Evolutionary conservation across 108 stramenopile species (phyloP).

Genomic region (Parietichytrium sp.): DNA sequence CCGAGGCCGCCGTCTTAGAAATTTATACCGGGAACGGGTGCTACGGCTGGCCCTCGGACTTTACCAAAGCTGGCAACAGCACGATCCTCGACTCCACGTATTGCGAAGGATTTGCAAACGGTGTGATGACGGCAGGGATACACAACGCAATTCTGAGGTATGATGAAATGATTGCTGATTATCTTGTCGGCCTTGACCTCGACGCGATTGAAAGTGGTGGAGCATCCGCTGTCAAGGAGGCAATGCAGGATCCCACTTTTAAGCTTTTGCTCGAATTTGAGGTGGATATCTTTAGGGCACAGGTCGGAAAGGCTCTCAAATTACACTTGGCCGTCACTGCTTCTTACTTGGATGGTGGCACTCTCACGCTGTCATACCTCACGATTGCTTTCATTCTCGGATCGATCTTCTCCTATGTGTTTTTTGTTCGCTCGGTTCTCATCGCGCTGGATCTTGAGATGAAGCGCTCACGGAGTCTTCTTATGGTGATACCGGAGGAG

Average conservation of each 20-base stretch:
- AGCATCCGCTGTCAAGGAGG: background rate
- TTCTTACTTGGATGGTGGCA: no score
- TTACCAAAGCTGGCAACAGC: background rate
- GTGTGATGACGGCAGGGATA: background rate
- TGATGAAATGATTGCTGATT: background rate
- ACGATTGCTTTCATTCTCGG: background rate
- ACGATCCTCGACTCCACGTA: no score
- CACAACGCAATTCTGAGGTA: constrained; percentile 1
- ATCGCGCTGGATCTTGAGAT: background rate
- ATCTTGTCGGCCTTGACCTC: background rate
- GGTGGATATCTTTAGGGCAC: background rate
- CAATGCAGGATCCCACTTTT: background rate
- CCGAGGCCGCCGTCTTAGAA: background rate
- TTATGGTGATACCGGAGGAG: constrained; percentile 12
- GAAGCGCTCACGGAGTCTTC: constrained; percentile 8
- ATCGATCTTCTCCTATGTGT: background rate
- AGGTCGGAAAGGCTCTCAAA: background rate
- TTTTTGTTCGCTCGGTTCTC: background rate
- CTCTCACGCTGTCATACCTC: no score
- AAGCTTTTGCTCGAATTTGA: constrained; percentile 1
- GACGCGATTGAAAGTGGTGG: background rate
- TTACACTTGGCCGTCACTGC: no score
- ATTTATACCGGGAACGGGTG: constrained; percentile 26
- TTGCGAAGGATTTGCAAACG: background rate
- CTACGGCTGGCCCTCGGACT: background rate